Evolutionary conservation across 768 basidiomycete species (phyloP).

Genomic region (Russula sp.): DNA sequence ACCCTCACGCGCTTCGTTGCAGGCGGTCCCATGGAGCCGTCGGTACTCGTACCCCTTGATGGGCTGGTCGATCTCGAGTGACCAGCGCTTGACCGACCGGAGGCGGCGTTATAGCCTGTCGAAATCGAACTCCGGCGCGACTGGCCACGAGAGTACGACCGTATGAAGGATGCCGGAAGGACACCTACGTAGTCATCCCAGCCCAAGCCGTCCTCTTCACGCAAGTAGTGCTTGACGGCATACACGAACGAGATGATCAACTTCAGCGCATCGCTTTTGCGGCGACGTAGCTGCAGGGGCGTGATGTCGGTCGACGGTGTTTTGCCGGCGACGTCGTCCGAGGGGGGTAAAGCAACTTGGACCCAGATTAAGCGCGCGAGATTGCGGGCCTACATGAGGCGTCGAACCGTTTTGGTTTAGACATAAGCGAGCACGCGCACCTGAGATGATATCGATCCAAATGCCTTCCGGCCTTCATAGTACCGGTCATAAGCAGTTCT

Average conservation of each 20-base stretch:
- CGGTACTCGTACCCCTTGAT: constrained; percentile 4
- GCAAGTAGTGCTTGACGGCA: constrained; percentile 73
- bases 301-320: constrained; percentile 40
- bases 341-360: constrained; percentile 58
- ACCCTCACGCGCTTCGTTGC: constrained; percentile 54
- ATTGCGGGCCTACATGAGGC: constrained; percentile 48
- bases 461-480: constrained; percentile 85
- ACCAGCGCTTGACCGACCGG: constrained; percentile 15
- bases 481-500: constrained; percentile 84
- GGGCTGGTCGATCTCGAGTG: constrained; percentile 12
- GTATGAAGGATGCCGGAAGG: constrained; percentile 53
- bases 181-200: constrained; percentile 61
- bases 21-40: not conserved
- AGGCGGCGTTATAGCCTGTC: constrained; percentile 30
- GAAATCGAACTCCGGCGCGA: constrained; percentile 29
- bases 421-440: constrained; percentile 27
- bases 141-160: constrained; percentile 25
- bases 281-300: constrained; percentile 44
- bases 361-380: constrained; percentile 76
- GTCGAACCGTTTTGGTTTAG: not conserved
- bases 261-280: constrained; percentile 65
- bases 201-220: constrained; percentile 71
- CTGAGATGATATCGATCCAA: constrained; percentile 62
- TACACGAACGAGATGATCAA: constrained; percentile 65
- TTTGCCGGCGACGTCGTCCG: constrained; percentile 49